Evolutionary conservation across 352 stramenopile genomes (phyloP), one percentile per base, ranked within the genome.

Genomic region (Pythium brachiatum): DNA sequence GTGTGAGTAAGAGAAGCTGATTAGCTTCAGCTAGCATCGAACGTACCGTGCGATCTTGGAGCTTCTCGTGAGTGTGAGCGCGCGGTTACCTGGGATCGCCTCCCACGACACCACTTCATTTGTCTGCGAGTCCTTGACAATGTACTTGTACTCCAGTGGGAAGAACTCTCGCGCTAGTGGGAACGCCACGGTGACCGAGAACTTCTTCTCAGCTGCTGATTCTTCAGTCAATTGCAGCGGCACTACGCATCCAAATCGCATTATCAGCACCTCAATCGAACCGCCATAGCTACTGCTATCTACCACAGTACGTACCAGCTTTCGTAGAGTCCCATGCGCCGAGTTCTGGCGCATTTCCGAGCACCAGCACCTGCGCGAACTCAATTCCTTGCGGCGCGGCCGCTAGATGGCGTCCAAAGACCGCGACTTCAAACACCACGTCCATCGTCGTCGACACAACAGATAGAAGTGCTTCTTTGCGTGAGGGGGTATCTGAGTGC

Each of bases 71-170:
- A 83, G 65, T 13, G 76, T 85, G 47, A 87, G 60, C 61, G 78
- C 86, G 55, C 82, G 71, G 55, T 92, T 89, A 27, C 82, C 82
- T 25, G 82, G 82, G 9, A 94, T 68, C 20, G 77, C 74, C 53
- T 94, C 85, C 85, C 85, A 94, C 31, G 81, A 84, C 21, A 88
- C 16, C 11, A 89, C 59, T 36, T 82, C 76, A 7, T 62, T 62
- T 20, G 64, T 74, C 31, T 62, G 27, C 4, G 29, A 23, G 38
- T 74, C 70, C 63, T 82, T 83, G 44, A 90, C 53, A 38, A 91
- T 60, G 59, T 92, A 94, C 69, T 94, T 94, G 75, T 92, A 94
- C 70, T 89, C 81, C 47, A 94, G 53, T 7, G 82, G 72, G 23
- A 54, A 64, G 12, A 52, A 64, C 21, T 62, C 59, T 29, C 59